Evolutionary conservation across 2,329 filamentous ascomycete genomes (phyloP), one percentile per base, ranked within the genome.

Genomic region (Sporothrix luriei): DNA sequence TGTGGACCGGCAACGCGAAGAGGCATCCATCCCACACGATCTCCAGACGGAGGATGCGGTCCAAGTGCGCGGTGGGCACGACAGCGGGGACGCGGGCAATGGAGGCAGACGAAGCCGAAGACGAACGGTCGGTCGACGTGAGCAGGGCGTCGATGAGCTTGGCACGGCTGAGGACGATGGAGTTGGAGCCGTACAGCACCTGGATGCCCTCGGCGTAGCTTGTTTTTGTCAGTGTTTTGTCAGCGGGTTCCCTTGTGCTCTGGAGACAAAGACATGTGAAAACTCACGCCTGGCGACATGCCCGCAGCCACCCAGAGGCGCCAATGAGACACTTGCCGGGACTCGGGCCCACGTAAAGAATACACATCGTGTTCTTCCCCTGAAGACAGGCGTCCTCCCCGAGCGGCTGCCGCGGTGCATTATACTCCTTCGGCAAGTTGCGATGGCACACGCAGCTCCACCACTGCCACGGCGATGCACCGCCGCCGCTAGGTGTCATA

Each of bases 361-460:
- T 2, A 16, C 59, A 64, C 11, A 9, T 48, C 59, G 21, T 46
- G 10, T 24, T 26, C 7, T 11, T 16, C 3, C 59, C 59, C 5
- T 19, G 21, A 21, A 64, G 5, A 16, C 59, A 64, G 9, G 19
- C 21, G 24, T 64, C 59, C 1, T 48, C 59, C 40, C 40, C 48
- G n/a, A 48, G 21, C 10, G 59, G 33, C 29, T 33, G 29, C 16
- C 7, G 21, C 29, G 9, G 14, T 19, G 10, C 19, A 11, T 10
- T 33, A 6, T 33, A 7, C 9, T 33, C 33, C 33, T 33, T 33
- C 9, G 59, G 40, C 21, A 29, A 3, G 59, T 14, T 26, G 13
- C 59, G 59, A 14, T 64, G 59, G 59, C 59, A 64, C 40, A 64
- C 40, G 10, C 59, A 64, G 21, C 59, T 48, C 59, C 59, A 64